These are phyloP conservation scores for Quercus dentata DNA, from an alignment of 306 rosid genomes.

Conservation along the genomic window DNA sequence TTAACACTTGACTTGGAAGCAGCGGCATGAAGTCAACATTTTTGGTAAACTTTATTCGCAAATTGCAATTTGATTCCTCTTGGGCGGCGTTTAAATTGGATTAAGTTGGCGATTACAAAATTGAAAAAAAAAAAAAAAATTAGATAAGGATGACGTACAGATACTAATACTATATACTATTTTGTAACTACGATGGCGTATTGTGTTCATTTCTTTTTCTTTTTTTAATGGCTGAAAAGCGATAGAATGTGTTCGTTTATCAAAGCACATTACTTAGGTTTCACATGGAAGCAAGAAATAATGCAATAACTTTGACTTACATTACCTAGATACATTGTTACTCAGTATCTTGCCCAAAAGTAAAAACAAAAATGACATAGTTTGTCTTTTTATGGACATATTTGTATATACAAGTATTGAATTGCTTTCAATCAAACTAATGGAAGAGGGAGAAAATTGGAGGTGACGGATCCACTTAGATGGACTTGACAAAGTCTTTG, in stretches of 20 bases:
- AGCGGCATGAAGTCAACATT: conserved; percentile 16
- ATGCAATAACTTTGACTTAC: no score
- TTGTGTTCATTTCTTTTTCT: not conserved
- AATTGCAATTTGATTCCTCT: conserved; percentile 12
- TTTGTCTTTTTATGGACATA: not conserved
- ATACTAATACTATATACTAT: not conserved
- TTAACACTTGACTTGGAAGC: not conserved
- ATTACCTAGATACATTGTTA: not conserved
- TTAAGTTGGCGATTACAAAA: not conserved
- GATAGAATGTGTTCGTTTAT: not conserved
- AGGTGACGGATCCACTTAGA: no score
- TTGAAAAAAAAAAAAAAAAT: not conserved
- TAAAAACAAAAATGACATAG: not conserved
- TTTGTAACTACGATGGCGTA: not conserved
- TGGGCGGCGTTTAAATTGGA: not conserved
- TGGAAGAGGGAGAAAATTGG: no score
- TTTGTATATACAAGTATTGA: not conserved
- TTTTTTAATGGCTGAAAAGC: no score
- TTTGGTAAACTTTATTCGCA: conserved; percentile 20
- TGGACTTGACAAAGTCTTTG: no score
- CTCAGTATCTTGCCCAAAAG: not conserved
- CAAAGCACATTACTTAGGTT: not conserved
- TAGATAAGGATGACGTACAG: not conserved
- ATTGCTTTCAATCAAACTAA: not conserved
- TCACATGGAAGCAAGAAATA: not conserved